Evolutionary conservation across 352 stramenopile species (phyloP), one percentile per base, ranked within the genome.

Genomic region (Phytophthora agathidicida): DNA sequence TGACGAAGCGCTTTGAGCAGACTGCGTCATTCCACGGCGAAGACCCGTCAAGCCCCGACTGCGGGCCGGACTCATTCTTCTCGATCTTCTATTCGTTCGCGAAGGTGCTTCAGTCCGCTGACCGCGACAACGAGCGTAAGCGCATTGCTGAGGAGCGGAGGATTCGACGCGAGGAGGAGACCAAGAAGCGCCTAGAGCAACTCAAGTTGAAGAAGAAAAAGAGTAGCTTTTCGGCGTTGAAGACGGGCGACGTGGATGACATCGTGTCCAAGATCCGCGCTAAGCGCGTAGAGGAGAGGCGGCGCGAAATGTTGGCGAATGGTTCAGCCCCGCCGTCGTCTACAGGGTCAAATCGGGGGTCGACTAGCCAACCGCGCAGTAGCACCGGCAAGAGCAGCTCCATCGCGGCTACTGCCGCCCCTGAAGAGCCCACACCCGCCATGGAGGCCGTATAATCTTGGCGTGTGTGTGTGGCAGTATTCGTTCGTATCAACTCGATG

Each of bases 51-150:
- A 90, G 72, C n/a, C 72, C 75, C 2, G 83, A 92, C 33, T 84
- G 73, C 36, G 83, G 83, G 2, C 85, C 85, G 0, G 83, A 94
- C 30, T 65, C 77, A 10, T 94, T 94, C 50, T 94, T 94, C 54
- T 92, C 83, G 14, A 90, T 94, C 43, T 92, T 94, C 22, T 88
- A 91, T 39, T 93, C 83, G 47, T 93, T 93, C 55, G 81, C 81
- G 5, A 92, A 94, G 65, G 66, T 93, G 17, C 60, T 94, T 32
- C 83, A 93, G 67, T 81, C 81, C 0, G 85, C 85, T 0, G 85
- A 92, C 51, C 85, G 83, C 14, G 85, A 94, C 52, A 94, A 94
- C 26, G 85, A 94, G 54, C 85, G 85, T 39, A 91, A 91, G 50
- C 85, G 83, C 13, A 89, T 93, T 53, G 77, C 85, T 3, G 85